phyloP scores from a whole-genome alignment of 2,329 filamentous ascomycete genomes.

The Aurifilum marmelostoma region DNA sequence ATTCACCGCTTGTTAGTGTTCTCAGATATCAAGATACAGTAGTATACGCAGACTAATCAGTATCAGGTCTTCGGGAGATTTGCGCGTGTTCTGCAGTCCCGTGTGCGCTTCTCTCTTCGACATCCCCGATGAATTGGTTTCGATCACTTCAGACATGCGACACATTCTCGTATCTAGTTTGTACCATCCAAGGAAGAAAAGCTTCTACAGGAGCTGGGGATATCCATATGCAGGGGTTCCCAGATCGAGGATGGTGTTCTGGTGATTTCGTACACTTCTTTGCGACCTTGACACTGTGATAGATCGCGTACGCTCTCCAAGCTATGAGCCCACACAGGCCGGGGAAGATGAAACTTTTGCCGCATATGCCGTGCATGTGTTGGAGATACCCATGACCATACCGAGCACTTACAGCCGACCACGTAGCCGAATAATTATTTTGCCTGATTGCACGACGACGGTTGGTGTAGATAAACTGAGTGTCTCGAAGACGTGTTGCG shows the following conservation, averaged over 20 bases:
- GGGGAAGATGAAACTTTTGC: neutral
- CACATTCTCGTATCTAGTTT: too few species aligned
- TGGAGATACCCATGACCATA: neutral
- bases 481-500: neutral
- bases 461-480: neutral
- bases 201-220: neutral
- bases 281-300: too few species aligned
- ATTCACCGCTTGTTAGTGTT: too few species aligned
- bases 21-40: too few species aligned
- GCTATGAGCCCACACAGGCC: too few species aligned
- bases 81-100: too few species aligned
- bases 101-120: too few species aligned
- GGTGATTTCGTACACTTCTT: neutral
- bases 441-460: neutral
- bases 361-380: neutral
- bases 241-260: neutral
- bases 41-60: too few species aligned
- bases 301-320: too few species aligned
- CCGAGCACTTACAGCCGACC: neutral
- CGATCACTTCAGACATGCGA: neutral
- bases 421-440: neutral
- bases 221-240: neutral
- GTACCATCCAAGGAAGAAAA: neutral
- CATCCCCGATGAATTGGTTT: neutral
- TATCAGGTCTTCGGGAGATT: accelerated